phyloP scores from a whole-genome alignment of 2,329 filamentous ascomycete genomes.

The Phyllosticta citribraziliensis region DNA sequence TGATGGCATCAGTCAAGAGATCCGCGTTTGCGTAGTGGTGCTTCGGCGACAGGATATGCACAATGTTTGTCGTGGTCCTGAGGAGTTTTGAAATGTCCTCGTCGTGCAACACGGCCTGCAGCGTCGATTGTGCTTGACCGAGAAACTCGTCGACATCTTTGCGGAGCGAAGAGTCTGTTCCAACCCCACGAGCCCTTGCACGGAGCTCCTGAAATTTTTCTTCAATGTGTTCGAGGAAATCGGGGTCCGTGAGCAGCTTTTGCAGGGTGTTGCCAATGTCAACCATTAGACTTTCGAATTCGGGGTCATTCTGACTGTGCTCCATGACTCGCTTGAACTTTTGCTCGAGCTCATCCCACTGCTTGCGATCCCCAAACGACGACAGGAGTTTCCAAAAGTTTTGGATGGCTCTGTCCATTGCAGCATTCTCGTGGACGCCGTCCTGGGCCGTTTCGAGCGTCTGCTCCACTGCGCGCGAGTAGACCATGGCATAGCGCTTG shows the following conservation, averaged over 20 bases:
- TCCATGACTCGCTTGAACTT: slow-evolving; percentile 61
- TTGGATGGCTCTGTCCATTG: slow-evolving; percentile 62
- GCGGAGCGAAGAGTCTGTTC: slow-evolving; percentile 56
- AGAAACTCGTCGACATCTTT: slow-evolving; percentile 66
- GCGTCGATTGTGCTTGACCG: slow-evolving; percentile 55
- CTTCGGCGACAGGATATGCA: slow-evolving; percentile 57
- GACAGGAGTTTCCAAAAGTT: slow-evolving; percentile 75
- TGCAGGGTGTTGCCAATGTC: slow-evolving; percentile 67
- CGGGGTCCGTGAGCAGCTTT: slow-evolving; percentile 73
- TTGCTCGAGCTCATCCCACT: slow-evolving; percentile 67
- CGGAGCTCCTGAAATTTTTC: slow-evolving; percentile 53
- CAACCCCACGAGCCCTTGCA: slow-evolving; percentile 47
- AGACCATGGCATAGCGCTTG: slow-evolving; percentile 66
- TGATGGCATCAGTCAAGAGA: slow-evolving; percentile 63
- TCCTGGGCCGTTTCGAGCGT: slow-evolving; percentile 57
- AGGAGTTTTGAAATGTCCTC: slow-evolving; percentile 60
- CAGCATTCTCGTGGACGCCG: slow-evolving; percentile 63
- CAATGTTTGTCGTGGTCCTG: slow-evolving; percentile 56
- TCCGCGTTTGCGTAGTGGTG: slow-evolving; percentile 58
- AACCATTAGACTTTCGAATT: slow-evolving; percentile 69
- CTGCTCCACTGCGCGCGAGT: slow-evolving; percentile 63
- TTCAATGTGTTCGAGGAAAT: slow-evolving; percentile 70
- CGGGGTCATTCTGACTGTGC: slow-evolving; percentile 65
- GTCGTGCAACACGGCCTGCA: slow-evolving; percentile 61
- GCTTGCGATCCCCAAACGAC: slow-evolving; percentile 62